phyloP scores from a whole-genome alignment of 2,329 filamentous ascomycete species.

The Xylariaceae sp. region DNA sequence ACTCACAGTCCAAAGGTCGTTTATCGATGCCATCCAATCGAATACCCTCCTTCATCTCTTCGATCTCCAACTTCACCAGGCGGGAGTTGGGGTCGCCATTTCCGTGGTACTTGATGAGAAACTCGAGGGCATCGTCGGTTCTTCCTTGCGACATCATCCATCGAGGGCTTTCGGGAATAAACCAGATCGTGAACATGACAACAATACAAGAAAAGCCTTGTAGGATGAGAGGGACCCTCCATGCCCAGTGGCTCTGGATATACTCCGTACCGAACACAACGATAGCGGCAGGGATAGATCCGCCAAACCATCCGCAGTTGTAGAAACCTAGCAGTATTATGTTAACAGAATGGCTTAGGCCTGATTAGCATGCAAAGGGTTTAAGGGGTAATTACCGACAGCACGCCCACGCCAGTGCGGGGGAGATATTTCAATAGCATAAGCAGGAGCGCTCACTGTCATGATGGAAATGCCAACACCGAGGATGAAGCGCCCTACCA shows the following conservation, averaged over 20 bases:
- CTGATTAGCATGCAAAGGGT: background rate
- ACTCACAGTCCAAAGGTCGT: constrained; percentile 42
- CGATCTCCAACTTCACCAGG: constrained; percentile 38
- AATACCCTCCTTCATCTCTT: constrained; percentile 42
- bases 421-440: constrained; percentile 43
- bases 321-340: constrained; percentile 37
- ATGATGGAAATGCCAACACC: constrained; percentile 44
- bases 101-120: constrained; percentile 41
- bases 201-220: constrained; percentile 42
- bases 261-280: constrained; percentile 44
- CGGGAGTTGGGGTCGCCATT: constrained; percentile 37
- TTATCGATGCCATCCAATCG: constrained; percentile 43
- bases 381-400: constrained; percentile 31
- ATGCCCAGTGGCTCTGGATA: constrained; percentile 42
- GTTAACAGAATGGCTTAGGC: constrained; percentile 1
- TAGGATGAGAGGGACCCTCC: constrained; percentile 46
- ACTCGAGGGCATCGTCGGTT: constrained; percentile 37
- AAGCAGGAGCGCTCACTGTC: constrained; percentile 45
- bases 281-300: constrained; percentile 45
- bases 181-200: constrained; percentile 36
- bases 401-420: constrained; percentile 47
- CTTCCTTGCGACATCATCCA: constrained; percentile 39
- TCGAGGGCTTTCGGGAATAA: constrained; percentile 39
- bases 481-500: constrained; percentile 44
- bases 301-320: constrained; percentile 50